A percentile compares a stretch with the other conserved stretches of the same genome.
Conservation (phyloP, 1,284 basidiomycete species). For the Violaceomyces palustris region DNA sequence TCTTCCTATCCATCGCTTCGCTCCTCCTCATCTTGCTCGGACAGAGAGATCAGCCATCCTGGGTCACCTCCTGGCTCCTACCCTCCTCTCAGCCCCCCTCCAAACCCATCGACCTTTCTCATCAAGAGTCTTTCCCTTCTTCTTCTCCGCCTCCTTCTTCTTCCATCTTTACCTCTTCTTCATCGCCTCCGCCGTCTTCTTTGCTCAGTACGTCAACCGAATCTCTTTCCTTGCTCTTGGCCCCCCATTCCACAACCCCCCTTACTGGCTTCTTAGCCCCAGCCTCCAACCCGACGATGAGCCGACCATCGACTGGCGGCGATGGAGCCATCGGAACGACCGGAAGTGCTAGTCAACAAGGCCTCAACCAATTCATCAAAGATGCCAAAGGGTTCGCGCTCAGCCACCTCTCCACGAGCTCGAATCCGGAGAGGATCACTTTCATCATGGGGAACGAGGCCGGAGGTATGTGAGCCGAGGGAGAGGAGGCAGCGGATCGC, state of each 20-base stretch:
- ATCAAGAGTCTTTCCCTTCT: too few relatives aligned
- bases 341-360: neutral
- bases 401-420: slow-evolving; percentile 7
- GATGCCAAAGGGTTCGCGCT: slow-evolving; percentile 15
- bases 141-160: too few relatives aligned
- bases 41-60: too few relatives aligned
- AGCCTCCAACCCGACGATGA: neutral
- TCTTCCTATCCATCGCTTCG: slow-evolving; percentile 13
- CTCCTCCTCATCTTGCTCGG: slow-evolving; percentile 15
- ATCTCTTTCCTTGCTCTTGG: too few relatives aligned
- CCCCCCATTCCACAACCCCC: neutral
- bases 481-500: too few relatives aligned
- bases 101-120: neutral
- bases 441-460: slow-evolving; percentile 51
- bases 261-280: neutral
- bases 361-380: slow-evolving; percentile 8
- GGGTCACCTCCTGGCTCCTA: too few relatives aligned
- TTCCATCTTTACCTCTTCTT: neutral
- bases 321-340: neutral
- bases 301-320: neutral
- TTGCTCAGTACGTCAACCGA: slow-evolving; percentile 1
- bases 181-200: slow-evolving; percentile 1
- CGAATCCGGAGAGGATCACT: slow-evolving; percentile 9
- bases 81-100: neutral
- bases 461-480: too few relatives aligned